A percentile compares a stretch with the other conserved stretches of the same genome.
These are phyloP conservation scores for Nidularia pulvinata DNA, from an alignment of 768 basidiomycete genomes.

Conservation along the genomic window DNA sequence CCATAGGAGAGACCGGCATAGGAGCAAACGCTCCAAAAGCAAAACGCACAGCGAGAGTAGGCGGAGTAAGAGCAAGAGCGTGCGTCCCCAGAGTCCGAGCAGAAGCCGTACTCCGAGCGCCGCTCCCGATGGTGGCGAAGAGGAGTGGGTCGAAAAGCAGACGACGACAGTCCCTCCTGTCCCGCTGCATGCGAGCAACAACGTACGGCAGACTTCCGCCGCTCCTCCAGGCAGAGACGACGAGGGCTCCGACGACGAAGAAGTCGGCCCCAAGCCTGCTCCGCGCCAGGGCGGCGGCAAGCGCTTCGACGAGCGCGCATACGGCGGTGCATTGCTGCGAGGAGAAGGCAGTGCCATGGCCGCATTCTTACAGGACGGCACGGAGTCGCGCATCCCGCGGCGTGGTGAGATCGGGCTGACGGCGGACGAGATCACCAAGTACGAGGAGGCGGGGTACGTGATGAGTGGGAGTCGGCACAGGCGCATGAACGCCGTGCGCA, in stretches of 20 bases:
- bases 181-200: slow-evolving; percentile 6
- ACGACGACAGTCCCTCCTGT: slow-evolving; percentile 18
- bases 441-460: slow-evolving; percentile 91
- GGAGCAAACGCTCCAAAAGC: slow-evolving; percentile 15
- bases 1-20: slow-evolving; percentile 16
- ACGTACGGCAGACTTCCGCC: slow-evolving; percentile 7
- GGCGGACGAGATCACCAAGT: slow-evolving; percentile 84
- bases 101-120: slow-evolving; percentile 24
- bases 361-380: slow-evolving; percentile 87
- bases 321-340: slow-evolving; percentile 86
- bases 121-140: slow-evolving; percentile 24
- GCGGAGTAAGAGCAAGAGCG: slow-evolving; percentile 26
- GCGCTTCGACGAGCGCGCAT: slow-evolving; percentile 79
- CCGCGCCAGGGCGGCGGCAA: slow-evolving; percentile 38
- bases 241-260: slow-evolving; percentile 56
- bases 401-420: slow-evolving; percentile 98
- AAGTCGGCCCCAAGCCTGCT: slow-evolving; percentile 81
- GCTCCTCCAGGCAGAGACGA: slow-evolving; percentile 22
- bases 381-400: slow-evolving; percentile 88
- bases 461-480: slow-evolving; percentile 96
- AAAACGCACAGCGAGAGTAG: slow-evolving; percentile 9
- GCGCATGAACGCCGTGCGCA: slow-evolving; percentile 98
- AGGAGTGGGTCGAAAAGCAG: slow-evolving; percentile 70
- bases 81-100: slow-evolving; percentile 23
- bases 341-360: slow-evolving; percentile 99